Base-by-base conservation (phyloP, 2,329 filamentous ascomycete species). In the Epichloe baconii region DNA sequence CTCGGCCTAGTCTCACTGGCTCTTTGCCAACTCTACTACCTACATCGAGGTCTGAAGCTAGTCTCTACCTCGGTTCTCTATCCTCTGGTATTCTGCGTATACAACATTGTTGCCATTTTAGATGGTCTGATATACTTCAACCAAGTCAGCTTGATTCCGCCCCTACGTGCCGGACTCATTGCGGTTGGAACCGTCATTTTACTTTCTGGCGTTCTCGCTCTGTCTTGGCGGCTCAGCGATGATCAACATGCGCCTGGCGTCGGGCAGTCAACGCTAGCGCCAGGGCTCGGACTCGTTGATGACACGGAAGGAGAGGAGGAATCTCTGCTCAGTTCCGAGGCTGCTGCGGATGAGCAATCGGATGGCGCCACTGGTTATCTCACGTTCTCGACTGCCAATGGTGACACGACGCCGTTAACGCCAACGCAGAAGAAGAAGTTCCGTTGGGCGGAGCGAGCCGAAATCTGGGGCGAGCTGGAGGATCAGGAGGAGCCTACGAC, bases 71-170 rank as follows among this genome's bases (percentile, higher is more conserved):
- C 88, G 61, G 85, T 97, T 55, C 76, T 98, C 58, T 98, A 98
- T 68, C 93, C 93, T 5, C 83, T 97, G 59, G 90, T 97, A 40
- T 98, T 98, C 69, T 98, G 93, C 75, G 82, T 97, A 57, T 98
- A 97, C 76, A 98, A 98, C 74, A 95, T 98, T 62, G 90, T 97
- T 62, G 93, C 93, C 57, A 98, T 98, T 59, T 74, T 97, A 58
- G 93, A 98, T 68, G 93, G 93, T 35, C 76, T 98, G 58, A 95
- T 98, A 61, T 98, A 97, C 69, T 98, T 97, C 71, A 79, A 85
- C 60, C 93, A 98, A 68, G 86, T 85, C 49, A 84, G 88, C 56
- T 77, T 86, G 51, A 80, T 98, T 55, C 82, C 83, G 15, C 75
- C 81, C 0, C 69, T 93, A 2, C 83, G 88, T 61, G 91, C 86